Conservation (phyloP, 345 rosid genomes). For the Brassica juncea region DNA sequence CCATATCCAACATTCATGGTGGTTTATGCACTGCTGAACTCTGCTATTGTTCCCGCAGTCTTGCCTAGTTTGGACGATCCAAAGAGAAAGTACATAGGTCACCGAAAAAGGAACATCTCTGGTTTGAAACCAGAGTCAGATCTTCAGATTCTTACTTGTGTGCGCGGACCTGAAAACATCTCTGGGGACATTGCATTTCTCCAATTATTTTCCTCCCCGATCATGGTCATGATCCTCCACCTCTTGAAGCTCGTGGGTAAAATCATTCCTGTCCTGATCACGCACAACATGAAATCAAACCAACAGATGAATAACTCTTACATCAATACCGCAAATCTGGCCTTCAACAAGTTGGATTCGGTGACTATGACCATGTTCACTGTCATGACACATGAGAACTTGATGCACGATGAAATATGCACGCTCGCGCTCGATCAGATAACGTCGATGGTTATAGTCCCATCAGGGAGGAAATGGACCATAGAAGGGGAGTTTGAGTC, state of each 20-base stretch:
- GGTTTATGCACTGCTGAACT: background rate
- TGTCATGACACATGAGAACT: constrained; percentile 14
- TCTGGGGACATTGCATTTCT: constrained; percentile 28
- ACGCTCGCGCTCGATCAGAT: constrained; percentile 18
- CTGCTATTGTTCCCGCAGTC: constrained; percentile 18
- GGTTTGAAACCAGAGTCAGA: constrained; percentile 31
- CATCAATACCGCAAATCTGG: constrained; percentile 5
- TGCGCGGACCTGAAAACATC: constrained; percentile 49
- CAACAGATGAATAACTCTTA: constrained; percentile 1
- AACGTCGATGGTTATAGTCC: constrained; percentile 28
- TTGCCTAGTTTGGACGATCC: constrained; percentile 17
- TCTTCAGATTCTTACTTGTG: constrained; percentile 47
- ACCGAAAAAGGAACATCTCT: constrained; percentile 9
- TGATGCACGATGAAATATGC: constrained; percentile 27
- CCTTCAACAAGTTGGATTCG: background rate
- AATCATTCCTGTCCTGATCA: constrained; percentile 43
- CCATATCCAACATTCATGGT: background rate
- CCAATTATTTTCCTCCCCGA: constrained; percentile 22
- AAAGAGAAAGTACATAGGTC: constrained; percentile 25
- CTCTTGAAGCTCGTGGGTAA: constrained; percentile 50
- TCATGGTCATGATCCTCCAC: constrained; percentile 48
- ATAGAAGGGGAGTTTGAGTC: constrained; percentile 36
- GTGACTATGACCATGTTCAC: constrained; percentile 15
- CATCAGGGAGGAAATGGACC: constrained; percentile 37
- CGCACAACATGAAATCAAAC: constrained; percentile 37